Base-by-base conservation (phyloP, 176 grass and related monocot species). In the Oryza glumipatula region DNA sequence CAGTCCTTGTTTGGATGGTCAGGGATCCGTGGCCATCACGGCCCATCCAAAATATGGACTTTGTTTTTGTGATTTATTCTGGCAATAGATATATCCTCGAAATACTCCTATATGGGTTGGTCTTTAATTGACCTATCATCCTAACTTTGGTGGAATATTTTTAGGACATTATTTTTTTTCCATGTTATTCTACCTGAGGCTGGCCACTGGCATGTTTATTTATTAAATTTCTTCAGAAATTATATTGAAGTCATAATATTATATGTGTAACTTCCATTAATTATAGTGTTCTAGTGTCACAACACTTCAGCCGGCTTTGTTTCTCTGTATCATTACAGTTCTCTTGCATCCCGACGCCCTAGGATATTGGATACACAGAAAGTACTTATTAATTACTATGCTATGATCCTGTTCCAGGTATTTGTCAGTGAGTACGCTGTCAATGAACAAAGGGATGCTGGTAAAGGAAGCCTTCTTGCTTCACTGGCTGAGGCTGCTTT, bases 401-500 rank as follows among this genome's bases (percentile, higher is more conserved):
- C 41, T 38, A 66, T 71, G 33, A 65, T 13, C n/a, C 10, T 23
- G 17, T 21, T 64, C 60, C 60, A 64, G 60, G 60, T 64, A 9
- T 92, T 92, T 79, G 90, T 92, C 68, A 92, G 90, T 79, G 90
- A 92, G 66, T 92, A 92, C 70, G 86, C 90, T 79, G 90, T 92
- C 32, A 52, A 52, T 87, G 84, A 65, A 80, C 84, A 69, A 70
- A 52, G 48, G 24, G 90, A 92, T 86, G 82, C 85, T 36, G 90
- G 90, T 54, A 88, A 56, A 30, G 90, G 90, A 82, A 92, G 81
- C 72, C 82, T 92, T 60, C 72, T 92, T 69, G 90, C 90, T 73
- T 76, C 90, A 70, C 74, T 92, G 73, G 90, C 70, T 67, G 90
- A 92, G 67, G 90, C 86, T 78, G 90, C 72, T 68, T 92, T 92